These are phyloP conservation scores for Capronia coronata DNA, from an alignment of 2,329 filamentous ascomycete species.

Conservation along the genomic window DNA sequence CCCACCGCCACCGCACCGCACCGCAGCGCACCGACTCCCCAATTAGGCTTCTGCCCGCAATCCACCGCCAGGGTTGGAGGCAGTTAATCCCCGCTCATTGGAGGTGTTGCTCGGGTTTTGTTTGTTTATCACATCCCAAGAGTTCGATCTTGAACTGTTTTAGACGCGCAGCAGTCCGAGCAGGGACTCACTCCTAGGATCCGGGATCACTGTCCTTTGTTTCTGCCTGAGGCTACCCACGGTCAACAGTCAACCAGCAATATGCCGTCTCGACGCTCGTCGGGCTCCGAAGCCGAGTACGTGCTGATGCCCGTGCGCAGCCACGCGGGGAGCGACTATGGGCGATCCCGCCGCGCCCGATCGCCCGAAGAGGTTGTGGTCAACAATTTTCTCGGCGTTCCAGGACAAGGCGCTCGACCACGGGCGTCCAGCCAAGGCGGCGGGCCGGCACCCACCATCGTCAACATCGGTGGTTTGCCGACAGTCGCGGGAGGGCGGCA, in stretches of 20 bases:
- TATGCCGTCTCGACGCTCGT: constrained; percentile 17
- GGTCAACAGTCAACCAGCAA: not conserved
- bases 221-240: too few relatives aligned
- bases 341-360: constrained; percentile 16
- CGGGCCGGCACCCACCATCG: constrained; percentile 19
- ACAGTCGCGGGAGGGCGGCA: constrained; percentile 17
- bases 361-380: constrained; percentile 17
- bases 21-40: not conserved
- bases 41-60: not conserved
- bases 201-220: too few relatives aligned
- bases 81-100: not conserved
- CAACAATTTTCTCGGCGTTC: constrained; percentile 24
- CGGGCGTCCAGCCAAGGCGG: constrained; percentile 24
- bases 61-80: constrained; percentile 5
- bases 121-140: not conserved
- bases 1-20: constrained; percentile 14
- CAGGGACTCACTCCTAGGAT: too few relatives aligned
- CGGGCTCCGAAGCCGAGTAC: constrained; percentile 20
- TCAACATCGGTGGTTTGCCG: constrained; percentile 21
- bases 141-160: not conserved
- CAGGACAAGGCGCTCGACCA: constrained; percentile 15
- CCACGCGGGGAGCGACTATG: constrained; percentile 15
- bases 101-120: not conserved
- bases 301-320: constrained; percentile 24
- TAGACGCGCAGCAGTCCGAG: too few relatives aligned